These are phyloP conservation scores for Calonectria ilicicola DNA, from an alignment of 2,329 filamentous ascomycete genomes.

Conservation along the genomic window DNA sequence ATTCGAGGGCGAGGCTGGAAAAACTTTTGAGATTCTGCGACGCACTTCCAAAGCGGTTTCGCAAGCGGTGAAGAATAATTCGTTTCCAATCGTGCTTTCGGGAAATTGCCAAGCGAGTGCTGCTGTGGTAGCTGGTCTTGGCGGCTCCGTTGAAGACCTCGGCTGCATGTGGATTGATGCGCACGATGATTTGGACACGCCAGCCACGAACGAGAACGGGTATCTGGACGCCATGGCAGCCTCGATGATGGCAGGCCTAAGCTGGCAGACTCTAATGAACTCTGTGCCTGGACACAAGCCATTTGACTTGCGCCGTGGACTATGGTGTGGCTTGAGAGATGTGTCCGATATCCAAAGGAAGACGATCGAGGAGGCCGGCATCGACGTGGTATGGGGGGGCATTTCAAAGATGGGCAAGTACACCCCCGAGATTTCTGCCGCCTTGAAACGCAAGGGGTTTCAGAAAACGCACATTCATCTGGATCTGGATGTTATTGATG, in stretches of 20 bases:
- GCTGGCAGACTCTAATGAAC: slow-evolving; percentile 3
- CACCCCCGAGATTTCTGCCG: background rate
- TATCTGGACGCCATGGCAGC: background rate
- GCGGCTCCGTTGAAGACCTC: background rate
- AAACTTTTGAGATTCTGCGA: background rate
- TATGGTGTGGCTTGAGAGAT: background rate
- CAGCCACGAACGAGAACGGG: background rate
- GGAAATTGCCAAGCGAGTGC: slow-evolving; percentile 1
- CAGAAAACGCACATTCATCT: background rate
- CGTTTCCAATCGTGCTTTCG: background rate
- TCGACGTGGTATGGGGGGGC: background rate
- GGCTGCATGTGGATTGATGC: background rate
- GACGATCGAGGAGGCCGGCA: background rate
- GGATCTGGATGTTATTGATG: slow-evolving; percentile 7
- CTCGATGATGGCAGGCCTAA: background rate
- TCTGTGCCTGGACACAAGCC: background rate
- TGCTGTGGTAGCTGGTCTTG: background rate
- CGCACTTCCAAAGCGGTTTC: background rate
- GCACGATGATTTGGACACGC: background rate
- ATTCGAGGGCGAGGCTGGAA: background rate
- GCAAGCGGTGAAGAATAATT: background rate
- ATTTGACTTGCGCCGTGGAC: background rate
- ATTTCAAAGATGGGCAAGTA: background rate
- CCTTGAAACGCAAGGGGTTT: background rate
- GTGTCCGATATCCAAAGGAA: background rate